Evolutionary conservation across 805 yeast species (phyloP).

Genomic region (Saccharomycodes ludwigii): DNA sequence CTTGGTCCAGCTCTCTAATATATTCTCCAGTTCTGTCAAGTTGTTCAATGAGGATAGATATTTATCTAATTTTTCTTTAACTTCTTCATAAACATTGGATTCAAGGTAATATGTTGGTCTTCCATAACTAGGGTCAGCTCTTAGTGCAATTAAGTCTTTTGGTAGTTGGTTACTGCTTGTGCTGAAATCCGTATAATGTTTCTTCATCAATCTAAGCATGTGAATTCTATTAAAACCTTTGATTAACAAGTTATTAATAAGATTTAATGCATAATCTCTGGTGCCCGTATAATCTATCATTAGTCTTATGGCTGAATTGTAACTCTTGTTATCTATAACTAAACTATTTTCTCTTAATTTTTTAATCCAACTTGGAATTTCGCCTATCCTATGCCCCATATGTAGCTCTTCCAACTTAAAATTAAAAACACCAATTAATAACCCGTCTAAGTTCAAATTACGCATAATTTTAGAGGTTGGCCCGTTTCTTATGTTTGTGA

Average conservation of each 20-base stretch:
- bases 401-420: constrained; percentile 15
- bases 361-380: constrained; percentile 12
- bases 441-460: constrained; percentile 11
- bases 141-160: constrained; percentile 9
- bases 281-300: constrained; percentile 18
- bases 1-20: constrained; percentile 11
- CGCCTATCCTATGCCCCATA: constrained; percentile 8
- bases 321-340: constrained; percentile 20
- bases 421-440: constrained; percentile 14
- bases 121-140: constrained; percentile 12
- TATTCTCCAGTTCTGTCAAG: constrained; percentile 4
- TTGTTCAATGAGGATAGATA: constrained; percentile 14
- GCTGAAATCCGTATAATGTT: neutral
- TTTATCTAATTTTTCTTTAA: constrained; percentile 12
- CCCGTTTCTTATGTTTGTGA: constrained; percentile 10
- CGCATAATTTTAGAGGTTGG: constrained; percentile 13
- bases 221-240: constrained; percentile 25
- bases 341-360: constrained; percentile 15
- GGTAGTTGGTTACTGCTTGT: constrained; percentile 2
- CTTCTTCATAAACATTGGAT: constrained; percentile 10
- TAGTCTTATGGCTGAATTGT: constrained; percentile 21
- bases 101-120: constrained; percentile 20
- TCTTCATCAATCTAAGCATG: constrained; percentile 14
- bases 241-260: constrained; percentile 23
- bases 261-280: constrained; percentile 18